These are phyloP conservation scores for Aspergillus fumigatiaffinis DNA, from an alignment of 2,329 filamentous ascomycete genomes.

Conservation along the genomic window DNA sequence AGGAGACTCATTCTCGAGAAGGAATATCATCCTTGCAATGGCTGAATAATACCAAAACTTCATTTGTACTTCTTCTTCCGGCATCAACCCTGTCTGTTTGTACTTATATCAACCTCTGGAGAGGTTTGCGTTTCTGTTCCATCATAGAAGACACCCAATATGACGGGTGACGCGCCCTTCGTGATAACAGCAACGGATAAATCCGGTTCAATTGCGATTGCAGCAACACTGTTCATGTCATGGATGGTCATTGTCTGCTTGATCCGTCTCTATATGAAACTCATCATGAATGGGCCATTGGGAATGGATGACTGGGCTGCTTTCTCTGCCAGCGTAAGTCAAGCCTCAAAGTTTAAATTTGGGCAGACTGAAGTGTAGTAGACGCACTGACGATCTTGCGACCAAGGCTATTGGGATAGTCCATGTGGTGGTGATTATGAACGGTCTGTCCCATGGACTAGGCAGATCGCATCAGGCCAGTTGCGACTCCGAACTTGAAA, in stretches of 20 bases:
- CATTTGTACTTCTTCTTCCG: neutral
- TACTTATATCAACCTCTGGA: neutral
- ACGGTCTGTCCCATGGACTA: conserved; percentile 20
- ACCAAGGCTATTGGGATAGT: conserved; percentile 17
- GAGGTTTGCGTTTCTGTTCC: neutral
- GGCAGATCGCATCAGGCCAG: conserved; percentile 12
- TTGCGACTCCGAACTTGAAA: neutral
- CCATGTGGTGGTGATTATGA: conserved; percentile 20
- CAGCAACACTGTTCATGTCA: conserved; percentile 19
- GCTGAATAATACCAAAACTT: no score
- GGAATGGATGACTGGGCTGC: conserved; percentile 19
- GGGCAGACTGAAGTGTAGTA: neutral
- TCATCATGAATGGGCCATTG: conserved; percentile 22
- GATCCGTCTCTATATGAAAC: conserved; percentile 20
- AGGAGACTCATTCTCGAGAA: no score
- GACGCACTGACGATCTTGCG: neutral
- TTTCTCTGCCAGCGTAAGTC: conserved; percentile 14
- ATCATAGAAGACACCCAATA: conserved; percentile 2
- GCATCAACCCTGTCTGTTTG: no score
- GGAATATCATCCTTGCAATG: no score
- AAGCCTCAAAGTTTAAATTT: neutral
- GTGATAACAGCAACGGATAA: conserved; percentile 13
- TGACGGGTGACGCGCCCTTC: conserved; percentile 8
- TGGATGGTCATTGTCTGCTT: conserved; percentile 18
- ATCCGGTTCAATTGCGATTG: conserved; percentile 14